Conservation (phyloP, 495 filamentous ascomycete species). For the Neurospora tetraspora region DNA sequence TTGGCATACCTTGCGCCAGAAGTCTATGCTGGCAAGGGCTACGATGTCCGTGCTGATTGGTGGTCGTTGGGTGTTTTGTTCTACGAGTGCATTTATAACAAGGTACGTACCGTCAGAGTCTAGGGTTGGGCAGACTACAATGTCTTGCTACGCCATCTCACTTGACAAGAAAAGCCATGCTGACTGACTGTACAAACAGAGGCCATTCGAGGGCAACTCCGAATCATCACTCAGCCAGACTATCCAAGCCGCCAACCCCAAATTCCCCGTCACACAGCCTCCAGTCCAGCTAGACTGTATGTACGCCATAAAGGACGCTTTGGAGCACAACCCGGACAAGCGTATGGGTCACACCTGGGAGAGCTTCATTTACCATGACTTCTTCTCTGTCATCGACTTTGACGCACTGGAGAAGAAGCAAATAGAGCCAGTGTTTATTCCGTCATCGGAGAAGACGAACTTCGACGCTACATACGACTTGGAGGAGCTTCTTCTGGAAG, state of each 20-base stretch:
- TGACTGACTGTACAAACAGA: slow-evolving; percentile 36
- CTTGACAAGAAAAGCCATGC: slow-evolving; percentile 18
- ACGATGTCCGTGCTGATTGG: slow-evolving; percentile 86
- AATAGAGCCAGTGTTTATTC: slow-evolving; percentile 81
- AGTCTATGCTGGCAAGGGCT: slow-evolving; percentile 82
- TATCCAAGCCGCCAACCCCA: slow-evolving; percentile 74
- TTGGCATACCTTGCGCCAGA: slow-evolving; percentile 94
- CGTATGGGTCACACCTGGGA: slow-evolving; percentile 76
- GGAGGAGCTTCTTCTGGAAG: slow-evolving; percentile 87
- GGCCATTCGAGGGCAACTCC: slow-evolving; percentile 83
- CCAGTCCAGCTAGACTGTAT: slow-evolving; percentile 78
- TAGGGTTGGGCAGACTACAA: background rate
- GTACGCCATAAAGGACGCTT: slow-evolving; percentile 69
- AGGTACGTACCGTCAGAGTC: slow-evolving; percentile 44
- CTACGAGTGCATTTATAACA: slow-evolving; percentile 99
- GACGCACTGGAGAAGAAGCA: slow-evolving; percentile 77
- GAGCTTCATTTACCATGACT: slow-evolving; percentile 75
- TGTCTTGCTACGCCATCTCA: slow-evolving; percentile 5
- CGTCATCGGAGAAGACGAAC: slow-evolving; percentile 95
- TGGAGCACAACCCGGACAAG: slow-evolving; percentile 69
- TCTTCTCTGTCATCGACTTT: slow-evolving; percentile 84
- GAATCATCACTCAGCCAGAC: slow-evolving; percentile 69
- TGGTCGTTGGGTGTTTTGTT: slow-evolving; percentile 96
- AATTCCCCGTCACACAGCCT: slow-evolving; percentile 80
- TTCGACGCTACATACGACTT: slow-evolving; percentile 98